Percentiles rank a stretch among this genome's conserved stretches.
These are phyloP conservation scores for Euryodendron excelsum DNA, from an alignment of 148 eudicot species.

Conservation along the genomic window DNA sequence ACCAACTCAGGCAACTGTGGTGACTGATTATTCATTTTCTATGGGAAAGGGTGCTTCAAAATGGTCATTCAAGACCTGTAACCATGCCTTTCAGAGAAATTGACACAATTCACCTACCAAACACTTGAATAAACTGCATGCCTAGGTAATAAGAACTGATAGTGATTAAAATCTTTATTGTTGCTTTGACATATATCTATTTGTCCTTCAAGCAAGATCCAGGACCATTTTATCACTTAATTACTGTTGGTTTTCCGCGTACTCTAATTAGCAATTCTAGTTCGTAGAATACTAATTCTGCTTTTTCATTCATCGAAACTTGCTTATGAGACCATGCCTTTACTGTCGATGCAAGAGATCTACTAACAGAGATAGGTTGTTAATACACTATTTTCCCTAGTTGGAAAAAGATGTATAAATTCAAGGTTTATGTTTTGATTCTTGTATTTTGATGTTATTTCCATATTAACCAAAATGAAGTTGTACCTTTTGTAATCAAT, in stretches of 20 bases:
- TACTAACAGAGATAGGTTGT: not conserved
- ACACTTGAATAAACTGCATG: not conserved
- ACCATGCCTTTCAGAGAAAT: not conserved
- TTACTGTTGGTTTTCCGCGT: not conserved
- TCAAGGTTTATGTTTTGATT: not conserved
- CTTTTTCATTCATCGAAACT: not conserved
- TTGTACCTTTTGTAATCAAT: not conserved
- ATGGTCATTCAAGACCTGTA: not conserved
- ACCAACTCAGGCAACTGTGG: not conserved
- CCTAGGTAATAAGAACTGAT: not conserved
- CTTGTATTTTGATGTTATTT: not conserved
- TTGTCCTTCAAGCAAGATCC: not conserved
- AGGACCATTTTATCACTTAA: not conserved
- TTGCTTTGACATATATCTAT: not conserved
- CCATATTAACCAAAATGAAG: not conserved
- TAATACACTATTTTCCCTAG: not conserved
- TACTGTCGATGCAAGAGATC: not conserved
- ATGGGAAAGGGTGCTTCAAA: not conserved
- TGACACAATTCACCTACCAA: not conserved
- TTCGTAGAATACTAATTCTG: not conserved
- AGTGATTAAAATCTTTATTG: not conserved
- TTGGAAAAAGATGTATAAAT: not conserved
- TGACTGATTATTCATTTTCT: conserved; percentile 2
- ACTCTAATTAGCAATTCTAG: not conserved
- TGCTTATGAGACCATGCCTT: not conserved